Base-by-base conservation (phyloP, 768 basidiomycete species). In the Phylloporus sp. region DNA sequence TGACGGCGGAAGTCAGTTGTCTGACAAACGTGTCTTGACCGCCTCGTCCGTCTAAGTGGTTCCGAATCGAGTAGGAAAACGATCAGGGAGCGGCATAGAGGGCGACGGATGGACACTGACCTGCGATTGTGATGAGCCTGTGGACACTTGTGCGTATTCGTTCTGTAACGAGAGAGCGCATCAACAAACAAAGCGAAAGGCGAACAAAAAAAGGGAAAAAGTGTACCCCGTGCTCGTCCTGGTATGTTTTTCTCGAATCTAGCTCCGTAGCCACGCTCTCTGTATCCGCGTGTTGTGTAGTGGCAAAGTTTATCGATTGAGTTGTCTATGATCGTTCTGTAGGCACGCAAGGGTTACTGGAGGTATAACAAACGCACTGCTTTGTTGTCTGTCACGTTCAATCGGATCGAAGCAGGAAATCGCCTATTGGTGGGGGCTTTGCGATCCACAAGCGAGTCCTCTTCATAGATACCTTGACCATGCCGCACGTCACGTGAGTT, bases 401-500 rank as follows among this genome's bases (percentile, higher is more conserved):
- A 35, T 13, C 52, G 52, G 5, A 68, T 44, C 2, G 53, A 40
- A 2, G 29, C 24, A 2, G 53, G 53, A 5, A 58, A n/a, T 22
- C 39, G 50, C 9, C 22, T 23, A n/a, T 24, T 31, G 4, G 35
- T n/a, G 4, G 42, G n/a, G 0, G 27, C 24, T 13, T 56, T 52
- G 22, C 41, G 62, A 27, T 52, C 50, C 0, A 38, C 32, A 0
- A 53, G 15, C 10, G 64, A 56, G 1, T 58, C 62, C 43, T 68
- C 67, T 48, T 64, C 62, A 6, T 68, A 52, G n/a, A 64, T 3
- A 31, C 67, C 67, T 0, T 48, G 46, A 0, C 67, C 68, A 0
- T 29, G 41, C 16, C 20, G 49, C 3, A 55, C 43, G 9, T 58
- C 43, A 10, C 67, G 68, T 24, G 45, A 48, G 20, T 64, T 68